Percentiles rank a stretch among this genome's conserved stretches.
These are phyloP conservation scores for Trypanosoma boissoni DNA, from an alignment of 208 protist species.

Conservation along the genomic window DNA sequence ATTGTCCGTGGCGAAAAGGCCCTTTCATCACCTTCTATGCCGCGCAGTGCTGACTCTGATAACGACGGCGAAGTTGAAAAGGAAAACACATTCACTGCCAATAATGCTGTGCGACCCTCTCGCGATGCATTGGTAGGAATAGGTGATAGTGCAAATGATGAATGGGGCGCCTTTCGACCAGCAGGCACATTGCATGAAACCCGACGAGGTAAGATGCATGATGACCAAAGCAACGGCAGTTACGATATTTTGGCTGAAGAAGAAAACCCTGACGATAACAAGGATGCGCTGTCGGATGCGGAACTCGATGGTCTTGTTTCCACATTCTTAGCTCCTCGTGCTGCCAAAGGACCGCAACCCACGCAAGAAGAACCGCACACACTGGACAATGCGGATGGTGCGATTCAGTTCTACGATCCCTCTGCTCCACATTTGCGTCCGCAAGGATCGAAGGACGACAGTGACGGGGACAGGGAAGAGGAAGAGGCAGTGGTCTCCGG, in stretches of 20 bases:
- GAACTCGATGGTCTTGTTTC: conserved; percentile 35
- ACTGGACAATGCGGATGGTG: conserved; percentile 36
- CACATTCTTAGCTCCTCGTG: conserved; percentile 26
- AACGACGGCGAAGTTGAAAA: conserved; percentile 21
- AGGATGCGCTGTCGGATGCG: conserved; percentile 23
- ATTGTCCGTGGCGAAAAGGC: conserved; percentile 61
- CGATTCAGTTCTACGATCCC: conserved; percentile 52
- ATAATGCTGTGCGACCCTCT: background rate
- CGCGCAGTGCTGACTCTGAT: conserved; percentile 34
- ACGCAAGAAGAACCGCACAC: background rate
- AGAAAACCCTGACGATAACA: conserved; percentile 22
- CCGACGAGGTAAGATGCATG: background rate
- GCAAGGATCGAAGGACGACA: conserved; percentile 9
- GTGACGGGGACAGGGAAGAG: conserved; percentile 38
- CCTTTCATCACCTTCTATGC: conserved; percentile 1
- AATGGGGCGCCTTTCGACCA: conserved; percentile 27
- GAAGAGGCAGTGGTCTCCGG: conserved; percentile 41
- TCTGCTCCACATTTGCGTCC: conserved; percentile 9
- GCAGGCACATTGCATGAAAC: background rate
- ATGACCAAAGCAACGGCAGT: conserved; percentile 27
- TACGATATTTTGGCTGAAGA: conserved; percentile 76
- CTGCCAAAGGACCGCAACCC: conserved; percentile 1
- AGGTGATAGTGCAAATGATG: conserved; percentile 8
- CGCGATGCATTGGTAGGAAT: conserved; percentile 34
- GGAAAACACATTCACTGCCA: background rate